Conservation (phyloP, 306 rosid species). For the Gynostemma pentaphyllum region DNA sequence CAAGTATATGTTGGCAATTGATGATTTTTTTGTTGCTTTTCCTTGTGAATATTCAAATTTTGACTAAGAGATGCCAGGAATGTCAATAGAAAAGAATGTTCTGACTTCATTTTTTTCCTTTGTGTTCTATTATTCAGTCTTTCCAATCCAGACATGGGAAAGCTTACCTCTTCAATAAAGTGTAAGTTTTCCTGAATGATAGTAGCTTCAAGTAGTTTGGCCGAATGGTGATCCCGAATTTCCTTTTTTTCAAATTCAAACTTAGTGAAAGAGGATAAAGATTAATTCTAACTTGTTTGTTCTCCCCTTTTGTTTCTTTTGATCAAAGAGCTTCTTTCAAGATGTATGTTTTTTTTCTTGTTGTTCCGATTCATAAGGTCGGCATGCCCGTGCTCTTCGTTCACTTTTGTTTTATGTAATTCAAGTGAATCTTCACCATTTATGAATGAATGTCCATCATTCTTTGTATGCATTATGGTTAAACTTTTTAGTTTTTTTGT, state of each 20-base stretch:
- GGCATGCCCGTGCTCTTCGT: background rate
- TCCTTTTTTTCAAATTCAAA: background rate
- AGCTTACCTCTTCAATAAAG: conserved; percentile 91
- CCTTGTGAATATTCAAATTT: background rate
- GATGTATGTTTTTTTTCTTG: background rate
- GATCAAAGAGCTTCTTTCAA: background rate
- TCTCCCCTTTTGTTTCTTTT: background rate
- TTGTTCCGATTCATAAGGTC: background rate
- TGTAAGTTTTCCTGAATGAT: conserved; percentile 61
- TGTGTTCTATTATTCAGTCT: conserved; percentile 48
- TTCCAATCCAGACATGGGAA: conserved; percentile 69
- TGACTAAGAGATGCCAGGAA: background rate
- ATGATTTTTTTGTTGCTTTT: background rate
- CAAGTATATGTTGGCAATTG: background rate
- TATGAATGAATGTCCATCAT: background rate
- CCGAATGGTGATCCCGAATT: background rate
- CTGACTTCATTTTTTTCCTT: conserved; percentile 24
- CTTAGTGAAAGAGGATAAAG: background rate
- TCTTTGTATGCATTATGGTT: background rate
- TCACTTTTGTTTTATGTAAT: background rate
- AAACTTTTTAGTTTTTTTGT: background rate
- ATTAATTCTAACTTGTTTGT: background rate
- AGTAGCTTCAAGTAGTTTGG: background rate
- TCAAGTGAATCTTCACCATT: background rate
- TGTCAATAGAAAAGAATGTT: conserved; percentile 9